These are phyloP conservation scores for Termitomyces sp. DNA, from an alignment of 768 basidiomycete species.

Conservation along the genomic window DNA sequence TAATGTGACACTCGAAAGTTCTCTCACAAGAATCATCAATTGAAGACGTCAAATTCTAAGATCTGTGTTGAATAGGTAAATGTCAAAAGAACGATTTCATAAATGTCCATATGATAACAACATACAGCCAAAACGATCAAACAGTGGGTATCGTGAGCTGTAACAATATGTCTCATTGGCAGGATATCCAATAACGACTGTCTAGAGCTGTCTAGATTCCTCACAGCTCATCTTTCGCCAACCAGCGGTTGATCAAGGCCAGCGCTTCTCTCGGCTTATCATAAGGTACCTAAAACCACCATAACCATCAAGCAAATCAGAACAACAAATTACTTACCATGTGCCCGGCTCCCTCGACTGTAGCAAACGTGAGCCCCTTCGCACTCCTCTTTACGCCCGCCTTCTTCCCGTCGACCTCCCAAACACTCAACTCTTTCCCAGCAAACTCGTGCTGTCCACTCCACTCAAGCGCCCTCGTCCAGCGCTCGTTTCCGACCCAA, in stretches of 20 bases:
- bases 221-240: slow-evolving; percentile 17
- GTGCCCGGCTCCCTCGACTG: slow-evolving; percentile 69
- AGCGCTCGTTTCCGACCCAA: slow-evolving; percentile 70
- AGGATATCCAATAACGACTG: not conserved
- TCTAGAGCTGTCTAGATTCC: not conserved
- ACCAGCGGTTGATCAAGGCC: slow-evolving; percentile 55
- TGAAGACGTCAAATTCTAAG: not conserved
- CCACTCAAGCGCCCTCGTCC: slow-evolving; percentile 74
- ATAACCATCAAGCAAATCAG: not conserved
- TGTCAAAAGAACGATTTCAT: not conserved
- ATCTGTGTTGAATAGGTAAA: too few relatives aligned
- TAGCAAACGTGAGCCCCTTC: slow-evolving; percentile 61
- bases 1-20: too few relatives aligned
- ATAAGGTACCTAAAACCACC: slow-evolving; percentile 44
- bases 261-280: slow-evolving; percentile 59
- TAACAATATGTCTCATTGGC: not conserved
- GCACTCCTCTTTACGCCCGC: slow-evolving; percentile 34
- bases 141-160: too few relatives aligned
- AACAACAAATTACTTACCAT: slow-evolving; percentile 39
- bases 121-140: not conserved
- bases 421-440: slow-evolving; percentile 45
- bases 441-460: slow-evolving; percentile 48
- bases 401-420: slow-evolving; percentile 51
- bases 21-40: not conserved
- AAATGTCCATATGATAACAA: not conserved